Evolutionary conservation across 371 early-diverging fungal species (phyloP).

Genomic region (Mucor racemosus): DNA sequence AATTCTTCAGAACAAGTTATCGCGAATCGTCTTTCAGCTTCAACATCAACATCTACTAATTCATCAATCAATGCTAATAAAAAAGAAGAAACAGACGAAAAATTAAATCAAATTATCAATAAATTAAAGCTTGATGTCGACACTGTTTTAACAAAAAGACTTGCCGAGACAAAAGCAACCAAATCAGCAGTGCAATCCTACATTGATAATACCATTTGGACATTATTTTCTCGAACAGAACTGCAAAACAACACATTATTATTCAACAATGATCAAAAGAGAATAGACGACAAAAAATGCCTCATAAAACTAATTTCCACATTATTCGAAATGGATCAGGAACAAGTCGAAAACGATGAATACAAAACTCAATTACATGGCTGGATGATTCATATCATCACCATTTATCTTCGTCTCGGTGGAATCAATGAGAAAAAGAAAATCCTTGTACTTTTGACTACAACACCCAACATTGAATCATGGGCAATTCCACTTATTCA

Average conservation of each 20-base stretch:
- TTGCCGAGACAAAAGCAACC: constrained; percentile 31
- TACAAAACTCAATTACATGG: constrained; percentile 12
- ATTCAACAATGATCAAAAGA: constrained; percentile 18
- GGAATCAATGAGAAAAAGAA: constrained; percentile 6
- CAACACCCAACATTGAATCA: constrained; percentile 36
- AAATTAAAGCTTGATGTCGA: constrained; percentile 36
- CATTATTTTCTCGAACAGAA: constrained; percentile 19
- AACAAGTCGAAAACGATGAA: background rate
- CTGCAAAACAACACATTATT: constrained; percentile 12
- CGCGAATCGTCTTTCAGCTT: constrained; percentile 34
- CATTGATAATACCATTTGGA: constrained; percentile 48
- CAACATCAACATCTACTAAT: constrained; percentile 31
- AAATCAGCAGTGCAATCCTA: constrained; percentile 58
- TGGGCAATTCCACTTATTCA: constrained; percentile 70
- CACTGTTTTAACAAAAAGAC: constrained; percentile 32
- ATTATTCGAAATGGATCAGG: constrained; percentile 14
- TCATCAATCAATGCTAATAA: constrained; percentile 36
- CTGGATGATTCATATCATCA: constrained; percentile 19
- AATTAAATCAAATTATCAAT: constrained; percentile 31
- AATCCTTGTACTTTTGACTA: constrained; percentile 56
- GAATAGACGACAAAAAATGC: constrained; percentile 15
- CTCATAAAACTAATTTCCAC: constrained; percentile 12
- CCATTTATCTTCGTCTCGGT: constrained; percentile 17
- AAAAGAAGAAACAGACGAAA: constrained; percentile 25
- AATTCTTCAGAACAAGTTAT: constrained; percentile 22